A percentile compares a stretch with the other conserved stretches of the same genome.
Conservation (phyloP, 768 basidiomycete genomes). For the Russula vinacea region DNA sequence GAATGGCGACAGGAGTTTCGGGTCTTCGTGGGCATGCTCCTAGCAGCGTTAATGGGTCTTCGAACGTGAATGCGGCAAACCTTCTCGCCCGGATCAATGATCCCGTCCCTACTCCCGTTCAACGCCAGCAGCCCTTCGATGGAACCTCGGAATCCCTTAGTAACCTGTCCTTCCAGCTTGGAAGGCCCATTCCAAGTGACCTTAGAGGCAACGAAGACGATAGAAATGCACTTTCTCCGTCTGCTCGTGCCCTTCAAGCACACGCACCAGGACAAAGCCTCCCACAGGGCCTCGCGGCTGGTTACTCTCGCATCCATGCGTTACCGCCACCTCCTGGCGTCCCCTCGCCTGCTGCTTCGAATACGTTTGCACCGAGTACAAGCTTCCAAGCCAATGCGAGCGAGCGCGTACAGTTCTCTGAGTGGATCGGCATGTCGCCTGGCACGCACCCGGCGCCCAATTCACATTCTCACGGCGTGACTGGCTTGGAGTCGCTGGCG, state of each 20-base stretch:
- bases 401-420: slow-evolving; percentile 31
- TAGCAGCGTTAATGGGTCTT: slow-evolving; percentile 17
- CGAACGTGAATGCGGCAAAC: slow-evolving; percentile 28
- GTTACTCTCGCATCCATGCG: slow-evolving; percentile 86
- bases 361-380: slow-evolving; percentile 34
- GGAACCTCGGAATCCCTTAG: slow-evolving; percentile 38
- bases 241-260: slow-evolving; percentile 73
- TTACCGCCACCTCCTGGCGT: slow-evolving; percentile 42
- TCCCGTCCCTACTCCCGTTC: slow-evolving; percentile 26
- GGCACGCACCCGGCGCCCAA: slow-evolving; percentile 33
- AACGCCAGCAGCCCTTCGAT: slow-evolving; percentile 32
- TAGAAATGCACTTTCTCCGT: slow-evolving; percentile 53
- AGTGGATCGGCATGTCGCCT: slow-evolving; percentile 37
- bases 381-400: slow-evolving; percentile 32
- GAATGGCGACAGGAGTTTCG: slow-evolving; percentile 30
- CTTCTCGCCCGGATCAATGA: slow-evolving; percentile 31
- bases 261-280: slow-evolving; percentile 90
- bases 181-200: slow-evolving; percentile 36
- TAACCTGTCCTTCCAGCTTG: slow-evolving; percentile 42
- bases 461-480: slow-evolving; percentile 32
- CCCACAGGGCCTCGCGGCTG: slow-evolving; percentile 89
- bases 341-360: slow-evolving; percentile 39
- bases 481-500: slow-evolving; percentile 51
- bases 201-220: slow-evolving; percentile 34
- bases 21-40: slow-evolving; percentile 29